Conservation (phyloP, 345 rosid genomes). For the Luvunga scandens region DNA sequence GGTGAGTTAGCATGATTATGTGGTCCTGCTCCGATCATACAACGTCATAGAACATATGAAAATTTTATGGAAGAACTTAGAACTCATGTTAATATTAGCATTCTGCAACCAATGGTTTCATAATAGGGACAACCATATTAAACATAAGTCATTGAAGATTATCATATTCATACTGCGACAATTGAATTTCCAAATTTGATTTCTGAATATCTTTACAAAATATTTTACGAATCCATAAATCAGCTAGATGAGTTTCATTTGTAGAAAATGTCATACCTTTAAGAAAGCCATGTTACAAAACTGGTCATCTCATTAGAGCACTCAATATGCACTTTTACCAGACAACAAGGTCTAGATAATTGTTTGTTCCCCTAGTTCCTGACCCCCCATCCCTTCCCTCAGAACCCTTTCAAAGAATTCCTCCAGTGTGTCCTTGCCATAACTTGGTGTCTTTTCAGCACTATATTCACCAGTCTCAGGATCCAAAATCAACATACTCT, state of each 20-base stretch:
- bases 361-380: conserved; percentile 88
- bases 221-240: not conserved
- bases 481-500: conserved; percentile 88
- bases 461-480: conserved; percentile 81
- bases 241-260: not conserved
- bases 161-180: not conserved
- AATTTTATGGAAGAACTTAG: not conserved
- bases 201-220: conserved; percentile 5
- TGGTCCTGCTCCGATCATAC: too few species aligned
- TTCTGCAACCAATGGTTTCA: not conserved
- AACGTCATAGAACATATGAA: not conserved
- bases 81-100: not conserved
- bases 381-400: conserved; percentile 92
- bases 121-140: not conserved
- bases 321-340: conserved; percentile 5
- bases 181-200: not conserved
- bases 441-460: conserved; percentile 85
- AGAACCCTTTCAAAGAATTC: conserved; percentile 75
- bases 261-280: conserved; percentile 7
- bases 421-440: conserved; percentile 83
- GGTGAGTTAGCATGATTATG: not conserved
- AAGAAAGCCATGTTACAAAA: conserved; percentile 18
- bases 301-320: not conserved
- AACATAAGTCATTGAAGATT: not conserved
- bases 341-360: conserved; percentile 43